Base-by-base conservation (phyloP, 768 basidiomycete genomes). In the Lentinula sp. region DNA sequence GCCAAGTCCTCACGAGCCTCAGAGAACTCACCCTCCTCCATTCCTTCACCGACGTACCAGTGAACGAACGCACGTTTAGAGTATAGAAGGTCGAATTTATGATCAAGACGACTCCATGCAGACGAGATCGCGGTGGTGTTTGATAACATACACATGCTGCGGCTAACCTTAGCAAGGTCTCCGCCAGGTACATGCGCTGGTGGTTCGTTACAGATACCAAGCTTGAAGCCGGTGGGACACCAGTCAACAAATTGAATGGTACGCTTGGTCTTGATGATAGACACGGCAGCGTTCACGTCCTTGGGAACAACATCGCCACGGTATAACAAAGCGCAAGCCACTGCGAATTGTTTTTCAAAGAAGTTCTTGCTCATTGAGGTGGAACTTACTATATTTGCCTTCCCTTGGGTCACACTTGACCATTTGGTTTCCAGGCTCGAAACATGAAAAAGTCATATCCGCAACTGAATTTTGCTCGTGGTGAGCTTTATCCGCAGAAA, bases 11-110 rank as follows among this genome's bases (percentile, higher is more conserved):
- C 96, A 67, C 95, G 90, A 50, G 96, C 96, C 77, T 97, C 95
- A 51, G 93, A 95, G 78, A 98, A 98, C 78, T 98, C 96, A 75
- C 96, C 96, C 81, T 98, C 96, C 73, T 98, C 96, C 96, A 98
- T 98, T 81, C 96, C 96, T 78, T 98, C 95, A 71, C 95, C 95
- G 64, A 97, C 95, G 70, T 95, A 96, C 94, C 93, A 91, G 73
- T 91, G 89, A 28, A 91, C 88, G 65, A 93, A 93, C 2, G 92
- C 92, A 73, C 91, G 91, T 75, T 93, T 97, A 63, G 95, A 95
- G 81, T 96, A 98, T 74, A 98, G 85, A 67, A 98, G 85, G 73
- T 98, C 96, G 74, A 98, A 98, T 77, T 98, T 98, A 81, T 96
- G 89, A 77, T 98, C 96, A 70, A 91, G 85, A 67, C 95, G 91